A percentile compares a stretch with the other conserved stretches of the same genome.
These are phyloP conservation scores for Curvularia lunata DNA, from an alignment of 2,329 filamentous ascomycete genomes.

Conservation along the genomic window DNA sequence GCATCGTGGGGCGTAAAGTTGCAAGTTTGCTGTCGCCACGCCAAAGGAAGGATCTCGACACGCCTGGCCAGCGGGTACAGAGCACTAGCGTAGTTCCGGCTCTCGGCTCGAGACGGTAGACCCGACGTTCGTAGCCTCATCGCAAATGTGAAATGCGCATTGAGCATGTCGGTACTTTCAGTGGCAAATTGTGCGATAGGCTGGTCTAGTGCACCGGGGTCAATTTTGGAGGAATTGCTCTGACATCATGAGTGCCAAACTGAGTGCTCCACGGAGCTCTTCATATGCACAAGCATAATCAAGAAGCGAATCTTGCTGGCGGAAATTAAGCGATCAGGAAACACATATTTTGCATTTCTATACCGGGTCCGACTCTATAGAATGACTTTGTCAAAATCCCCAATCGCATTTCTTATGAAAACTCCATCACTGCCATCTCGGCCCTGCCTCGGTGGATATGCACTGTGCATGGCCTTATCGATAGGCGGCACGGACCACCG, in stretches of 20 bases:
- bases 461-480: constrained; percentile 12
- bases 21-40: constrained; percentile 20
- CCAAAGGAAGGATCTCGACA: constrained; percentile 9
- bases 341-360: too few relatives aligned
- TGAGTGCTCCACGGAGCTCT: not conserved
- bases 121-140: not conserved
- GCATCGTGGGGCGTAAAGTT: constrained; percentile 6
- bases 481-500: constrained; percentile 16
- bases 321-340: too few relatives aligned
- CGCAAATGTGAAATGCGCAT: not conserved
- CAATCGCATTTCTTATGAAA: not conserved
- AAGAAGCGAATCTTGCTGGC: not conserved
- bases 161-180: not conserved
- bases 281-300: not conserved
- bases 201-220: not conserved
- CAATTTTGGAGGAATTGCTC: not conserved
- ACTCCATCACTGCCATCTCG: not conserved
- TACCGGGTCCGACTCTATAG: not conserved
- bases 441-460: not conserved
- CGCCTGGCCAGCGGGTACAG: not conserved
- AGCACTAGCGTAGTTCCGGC: constrained; percentile 5
- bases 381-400: not conserved
- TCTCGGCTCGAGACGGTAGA: not conserved
- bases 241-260: not conserved
- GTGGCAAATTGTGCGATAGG: not conserved